A percentile compares a stretch with the other conserved stretches of the same genome.
These are phyloP conservation scores for Cordyceps tenuipes DNA, from an alignment of 2,329 filamentous ascomycete genomes.

Conservation along the genomic window DNA sequence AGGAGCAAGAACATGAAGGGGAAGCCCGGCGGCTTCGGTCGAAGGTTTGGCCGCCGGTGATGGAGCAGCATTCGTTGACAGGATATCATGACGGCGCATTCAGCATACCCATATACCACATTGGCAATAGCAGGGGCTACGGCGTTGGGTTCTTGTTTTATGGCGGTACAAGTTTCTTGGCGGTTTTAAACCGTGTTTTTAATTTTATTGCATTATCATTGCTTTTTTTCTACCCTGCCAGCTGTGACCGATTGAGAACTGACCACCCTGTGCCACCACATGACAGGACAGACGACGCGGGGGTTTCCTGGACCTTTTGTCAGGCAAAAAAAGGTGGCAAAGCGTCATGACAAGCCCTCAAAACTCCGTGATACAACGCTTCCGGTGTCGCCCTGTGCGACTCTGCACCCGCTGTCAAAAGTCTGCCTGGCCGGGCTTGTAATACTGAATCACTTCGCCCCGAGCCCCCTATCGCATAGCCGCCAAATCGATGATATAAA, in stretches of 20 bases:
- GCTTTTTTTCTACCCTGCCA: too few relatives aligned
- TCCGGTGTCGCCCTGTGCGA: neutral
- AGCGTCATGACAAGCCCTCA: neutral
- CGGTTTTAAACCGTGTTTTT: too few relatives aligned
- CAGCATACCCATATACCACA: neutral
- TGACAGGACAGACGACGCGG: too few relatives aligned
- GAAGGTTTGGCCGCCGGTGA: slow-evolving; percentile 25
- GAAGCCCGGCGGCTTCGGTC: slow-evolving; percentile 43
- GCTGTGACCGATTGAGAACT: too few relatives aligned
- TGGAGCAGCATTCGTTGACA: neutral
- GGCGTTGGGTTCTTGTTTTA: neutral
- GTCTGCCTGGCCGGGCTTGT: neutral
- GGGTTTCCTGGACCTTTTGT: neutral
- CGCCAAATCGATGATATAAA: neutral
- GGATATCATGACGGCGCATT: neutral
- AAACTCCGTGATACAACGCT: neutral
- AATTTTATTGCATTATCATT: too few relatives aligned
- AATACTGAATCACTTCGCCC: neutral
- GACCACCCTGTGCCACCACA: too few relatives aligned
- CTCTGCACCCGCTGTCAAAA: neutral
- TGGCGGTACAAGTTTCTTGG: too few relatives aligned
- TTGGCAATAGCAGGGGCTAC: neutral
- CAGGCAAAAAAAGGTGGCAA: neutral
- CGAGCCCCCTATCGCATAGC: too few relatives aligned
- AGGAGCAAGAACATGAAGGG: slow-evolving; percentile 53